phyloP scores from a whole-genome alignment of 352 stramenopile genomes.

The Phytopythium aichiense region DNA sequence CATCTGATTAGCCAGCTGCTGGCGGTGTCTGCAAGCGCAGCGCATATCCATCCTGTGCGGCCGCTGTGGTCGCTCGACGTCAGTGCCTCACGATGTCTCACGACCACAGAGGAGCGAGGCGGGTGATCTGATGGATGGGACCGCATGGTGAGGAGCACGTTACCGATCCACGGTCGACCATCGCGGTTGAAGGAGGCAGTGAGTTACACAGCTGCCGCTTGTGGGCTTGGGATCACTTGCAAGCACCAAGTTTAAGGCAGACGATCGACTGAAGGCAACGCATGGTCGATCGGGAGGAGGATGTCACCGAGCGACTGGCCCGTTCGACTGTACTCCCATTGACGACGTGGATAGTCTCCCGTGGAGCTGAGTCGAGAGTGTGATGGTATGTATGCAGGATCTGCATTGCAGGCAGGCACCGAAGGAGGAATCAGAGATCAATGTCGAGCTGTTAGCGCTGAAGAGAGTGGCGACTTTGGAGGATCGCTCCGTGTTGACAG shows the following conservation, averaged over 20 bases:
- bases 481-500: not conserved
- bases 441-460: not conserved
- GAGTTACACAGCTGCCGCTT: not conserved
- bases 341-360: not conserved
- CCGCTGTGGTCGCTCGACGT: not conserved
- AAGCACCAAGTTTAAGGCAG: not conserved
- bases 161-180: not conserved
- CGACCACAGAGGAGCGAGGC: not conserved
- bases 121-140: not conserved
- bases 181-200: not conserved
- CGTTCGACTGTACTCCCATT: not conserved
- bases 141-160: not conserved
- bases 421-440: not conserved
- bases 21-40: not conserved
- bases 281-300: not conserved
- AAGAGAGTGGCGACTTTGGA: not conserved
- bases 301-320: not conserved
- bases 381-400: not conserved
- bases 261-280: not conserved
- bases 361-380: not conserved
- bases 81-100: not conserved
- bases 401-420: too few species aligned
- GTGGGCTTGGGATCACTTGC: not conserved
- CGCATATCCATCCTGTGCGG: not conserved
- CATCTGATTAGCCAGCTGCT: not conserved